Evolutionary conservation across 805 yeast species (phyloP).

Genomic region (Candida alai): DNA sequence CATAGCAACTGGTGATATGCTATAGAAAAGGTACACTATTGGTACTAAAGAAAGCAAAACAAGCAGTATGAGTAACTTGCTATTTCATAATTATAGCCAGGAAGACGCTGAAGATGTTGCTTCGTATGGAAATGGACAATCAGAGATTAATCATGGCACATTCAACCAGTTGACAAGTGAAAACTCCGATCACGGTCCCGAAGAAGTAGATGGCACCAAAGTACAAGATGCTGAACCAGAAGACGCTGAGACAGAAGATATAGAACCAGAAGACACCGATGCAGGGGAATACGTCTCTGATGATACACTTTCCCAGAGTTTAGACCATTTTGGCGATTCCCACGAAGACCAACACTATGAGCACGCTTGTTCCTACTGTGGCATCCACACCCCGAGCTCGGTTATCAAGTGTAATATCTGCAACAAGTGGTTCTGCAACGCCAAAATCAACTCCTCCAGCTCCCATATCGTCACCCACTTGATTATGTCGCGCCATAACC

Average conservation of each 20-base stretch:
- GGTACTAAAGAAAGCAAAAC: background rate
- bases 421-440: slow-evolving; percentile 87
- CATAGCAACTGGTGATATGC: background rate
- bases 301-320: slow-evolving; percentile 4
- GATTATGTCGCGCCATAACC: slow-evolving; percentile 74
- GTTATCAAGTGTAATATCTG: slow-evolving; percentile 77
- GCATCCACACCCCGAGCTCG: slow-evolving; percentile 56
- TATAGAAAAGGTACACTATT: background rate
- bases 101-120: slow-evolving; percentile 8
- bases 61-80: slow-evolving; percentile 19
- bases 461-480: slow-evolving; percentile 86
- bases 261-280: background rate
- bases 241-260: slow-evolving; percentile 4
- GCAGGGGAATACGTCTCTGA: slow-evolving; percentile 4
- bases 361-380: slow-evolving; percentile 65
- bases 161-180: background rate
- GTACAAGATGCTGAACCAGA: slow-evolving; percentile 1
- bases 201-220: slow-evolving; percentile 1
- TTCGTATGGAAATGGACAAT: background rate
- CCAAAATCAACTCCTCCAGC: slow-evolving; percentile 50
- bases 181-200: background rate
- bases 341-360: slow-evolving; percentile 2
- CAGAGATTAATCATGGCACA: slow-evolving; percentile 1
- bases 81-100: slow-evolving; percentile 17
- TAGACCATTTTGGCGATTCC: background rate